Evolutionary conservation across 257 asterid genomes (phyloP), one percentile per base, ranked within the genome.

Genomic region (Knoxia roxburghii): DNA sequence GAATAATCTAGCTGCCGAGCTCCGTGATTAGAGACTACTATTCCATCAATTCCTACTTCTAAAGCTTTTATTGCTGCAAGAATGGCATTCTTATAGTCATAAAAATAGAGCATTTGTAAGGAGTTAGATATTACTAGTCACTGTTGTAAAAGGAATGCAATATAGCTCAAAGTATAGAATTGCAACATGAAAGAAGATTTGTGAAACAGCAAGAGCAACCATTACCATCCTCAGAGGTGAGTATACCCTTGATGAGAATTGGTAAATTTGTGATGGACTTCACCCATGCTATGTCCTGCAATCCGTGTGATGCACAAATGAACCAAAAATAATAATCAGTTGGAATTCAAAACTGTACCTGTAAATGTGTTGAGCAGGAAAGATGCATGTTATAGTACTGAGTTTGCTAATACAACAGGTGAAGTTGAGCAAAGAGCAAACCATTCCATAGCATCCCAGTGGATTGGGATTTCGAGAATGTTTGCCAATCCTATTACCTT

Each of bases 281-380:
- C 72, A 87, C 68, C 95, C 95, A 87, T n/a, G 62, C 79, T 69
- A 87, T 82, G 77, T 87, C 95, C 95, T 86, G 87, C 71, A 68
- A 64, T 48, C 23, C 50, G 45, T 52, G 12, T 17, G 55, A 68
- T 51, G 40, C 35, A 50, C 39, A 13, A 46, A 68, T n/a, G 53
- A 43, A 41, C 12, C 15, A 53, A 4, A 33, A 13, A 29, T 29
- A 24, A 35, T 15, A 24, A 49, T 55, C 7, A 24, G 17, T 21
- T 13, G 6, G 37, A 56, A 40, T 32, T 70, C 48, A 29, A 61
- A 67, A 5, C 29, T 49, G 2, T 26, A 18, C 26, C 8, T 3
- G 9, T 3, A 15, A 12, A 56, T 24, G 13, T 10, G 53, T 21
- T 21, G 20, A 52, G 61, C 41, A 32, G 14, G 9, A 50, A 57